Conservation (phyloP, 2,329 filamentous ascomycete species). For the Tolypocladium inflatum region DNA sequence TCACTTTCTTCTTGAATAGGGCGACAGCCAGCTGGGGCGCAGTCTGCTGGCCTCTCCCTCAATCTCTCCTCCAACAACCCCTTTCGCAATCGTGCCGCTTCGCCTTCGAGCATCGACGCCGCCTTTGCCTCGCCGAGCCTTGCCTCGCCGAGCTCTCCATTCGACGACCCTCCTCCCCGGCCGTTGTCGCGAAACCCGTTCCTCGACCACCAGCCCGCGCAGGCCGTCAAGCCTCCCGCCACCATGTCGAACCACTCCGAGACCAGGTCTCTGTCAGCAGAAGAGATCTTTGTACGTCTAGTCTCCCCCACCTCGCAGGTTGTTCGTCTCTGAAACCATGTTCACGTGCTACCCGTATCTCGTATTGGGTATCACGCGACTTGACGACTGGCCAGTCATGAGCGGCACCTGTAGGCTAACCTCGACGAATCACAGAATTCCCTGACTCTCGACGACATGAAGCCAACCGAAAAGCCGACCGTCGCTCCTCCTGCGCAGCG, state of each 20-base stretch:
- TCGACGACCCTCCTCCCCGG: constrained; percentile 49
- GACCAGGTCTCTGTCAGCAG: constrained; percentile 42
- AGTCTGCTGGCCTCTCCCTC: constrained; percentile 39
- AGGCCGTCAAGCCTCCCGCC: constrained; percentile 31
- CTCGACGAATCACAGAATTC: background rate
- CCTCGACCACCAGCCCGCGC: constrained; percentile 48
- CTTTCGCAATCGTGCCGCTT: constrained; percentile 63
- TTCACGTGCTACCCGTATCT: background rate
- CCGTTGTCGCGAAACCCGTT: constrained; percentile 69
- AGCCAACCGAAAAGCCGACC: constrained; percentile 21
- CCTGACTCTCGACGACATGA: constrained; percentile 18
- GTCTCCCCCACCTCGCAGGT: constrained; percentile 5
- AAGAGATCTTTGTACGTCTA: constrained; percentile 68
- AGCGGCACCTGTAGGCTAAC: background rate
- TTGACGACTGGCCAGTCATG: background rate
- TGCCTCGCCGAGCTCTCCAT: constrained; percentile 41
- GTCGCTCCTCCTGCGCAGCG: constrained; percentile 29
- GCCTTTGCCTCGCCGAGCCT: constrained; percentile 25
- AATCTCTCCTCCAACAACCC: constrained; percentile 77
- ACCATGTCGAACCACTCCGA: constrained; percentile 41
- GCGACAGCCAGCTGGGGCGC: constrained; percentile 4
- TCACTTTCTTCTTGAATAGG: constrained; percentile 7
- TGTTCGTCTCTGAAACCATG: background rate
- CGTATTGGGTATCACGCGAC: background rate
- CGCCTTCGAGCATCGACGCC: constrained; percentile 35